Conservation (phyloP, 2,329 filamentous ascomycete species). For the Ascochyta fabae region DNA sequence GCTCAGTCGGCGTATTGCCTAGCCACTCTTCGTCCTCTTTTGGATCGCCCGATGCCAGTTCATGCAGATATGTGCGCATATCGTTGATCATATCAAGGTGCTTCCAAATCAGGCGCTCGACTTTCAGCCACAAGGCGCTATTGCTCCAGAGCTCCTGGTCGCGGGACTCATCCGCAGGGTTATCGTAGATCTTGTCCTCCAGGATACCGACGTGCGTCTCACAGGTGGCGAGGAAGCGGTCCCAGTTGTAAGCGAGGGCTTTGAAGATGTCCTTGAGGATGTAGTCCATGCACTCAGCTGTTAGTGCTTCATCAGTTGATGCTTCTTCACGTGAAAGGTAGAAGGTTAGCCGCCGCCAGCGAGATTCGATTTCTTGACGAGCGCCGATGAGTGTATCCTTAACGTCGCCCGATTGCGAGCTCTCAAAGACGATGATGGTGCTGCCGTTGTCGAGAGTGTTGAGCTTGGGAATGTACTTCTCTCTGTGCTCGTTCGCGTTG, state of each 20-base stretch:
- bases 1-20: slow-evolving; percentile 48
- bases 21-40: slow-evolving; percentile 51
- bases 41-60: slow-evolving; percentile 47
- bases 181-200: slow-evolving; percentile 56
- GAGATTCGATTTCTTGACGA: slow-evolving; percentile 58
- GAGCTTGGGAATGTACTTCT: slow-evolving; percentile 51
- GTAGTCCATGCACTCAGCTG: slow-evolving; percentile 58
- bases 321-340: slow-evolving; percentile 50
- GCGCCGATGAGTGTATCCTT: slow-evolving; percentile 59
- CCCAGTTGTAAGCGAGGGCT: slow-evolving; percentile 54
- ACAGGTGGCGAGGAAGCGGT: slow-evolving; percentile 53
- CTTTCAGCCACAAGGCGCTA: slow-evolving; percentile 58
- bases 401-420: slow-evolving; percentile 55
- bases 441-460: slow-evolving; percentile 56
- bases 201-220: slow-evolving; percentile 59
- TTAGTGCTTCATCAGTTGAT: slow-evolving; percentile 49
- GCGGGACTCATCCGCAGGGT: slow-evolving; percentile 59
- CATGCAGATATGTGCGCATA: slow-evolving; percentile 52
- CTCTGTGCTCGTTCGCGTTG: slow-evolving; percentile 38
- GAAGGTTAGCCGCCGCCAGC: slow-evolving; percentile 61
- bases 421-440: slow-evolving; percentile 62
- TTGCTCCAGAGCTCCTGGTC: slow-evolving; percentile 61
- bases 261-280: slow-evolving; percentile 59
- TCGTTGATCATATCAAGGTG: slow-evolving; percentile 58
- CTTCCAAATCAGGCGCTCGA: slow-evolving; percentile 59